phyloP scores from a whole-genome alignment of 2,329 filamentous ascomycete species.

The Ophiostoma sp. region DNA sequence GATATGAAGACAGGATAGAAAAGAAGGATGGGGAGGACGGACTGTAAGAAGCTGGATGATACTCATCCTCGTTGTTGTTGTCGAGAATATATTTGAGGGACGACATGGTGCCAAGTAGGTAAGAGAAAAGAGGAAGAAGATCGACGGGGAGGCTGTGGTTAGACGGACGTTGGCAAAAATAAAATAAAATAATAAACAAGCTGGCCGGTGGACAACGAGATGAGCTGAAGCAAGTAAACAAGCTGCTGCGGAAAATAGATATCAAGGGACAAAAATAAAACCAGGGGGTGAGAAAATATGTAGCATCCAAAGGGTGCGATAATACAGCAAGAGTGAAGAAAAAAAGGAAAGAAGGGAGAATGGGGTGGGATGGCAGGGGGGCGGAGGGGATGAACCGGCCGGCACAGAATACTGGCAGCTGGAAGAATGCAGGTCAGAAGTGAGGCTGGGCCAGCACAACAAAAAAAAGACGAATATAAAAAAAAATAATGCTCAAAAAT shows the following conservation, averaged over 20 bases:
- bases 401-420: conserved; percentile 10
- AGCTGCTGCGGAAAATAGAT: conserved; percentile 4
- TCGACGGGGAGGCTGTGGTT: background rate
- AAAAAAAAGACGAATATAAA: background rate
- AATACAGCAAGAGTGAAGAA: background rate
- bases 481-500: background rate
- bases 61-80: conserved; percentile 19
- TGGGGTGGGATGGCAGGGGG: conserved; percentile 5
- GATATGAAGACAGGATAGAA: background rate
- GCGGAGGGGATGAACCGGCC: background rate
- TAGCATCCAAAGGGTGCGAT: background rate
- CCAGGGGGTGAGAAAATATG: conserved; percentile 7
- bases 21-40: background rate
- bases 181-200: background rate
- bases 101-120: conserved; percentile 20
- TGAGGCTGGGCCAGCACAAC: conserved; percentile 1
- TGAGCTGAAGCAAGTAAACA: background rate
- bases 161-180: background rate
- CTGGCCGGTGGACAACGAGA: background rate
- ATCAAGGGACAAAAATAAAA: conserved; percentile 19
- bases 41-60: background rate
- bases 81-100: conserved; percentile 23
- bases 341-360: background rate
- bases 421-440: conserved; percentile 18
- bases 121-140: background rate